A percentile compares a stretch with the other conserved stretches of the same genome.
phyloP scores from a whole-genome alignment of 208 protist genomes.

The Leishmania amazonensis region DNA sequence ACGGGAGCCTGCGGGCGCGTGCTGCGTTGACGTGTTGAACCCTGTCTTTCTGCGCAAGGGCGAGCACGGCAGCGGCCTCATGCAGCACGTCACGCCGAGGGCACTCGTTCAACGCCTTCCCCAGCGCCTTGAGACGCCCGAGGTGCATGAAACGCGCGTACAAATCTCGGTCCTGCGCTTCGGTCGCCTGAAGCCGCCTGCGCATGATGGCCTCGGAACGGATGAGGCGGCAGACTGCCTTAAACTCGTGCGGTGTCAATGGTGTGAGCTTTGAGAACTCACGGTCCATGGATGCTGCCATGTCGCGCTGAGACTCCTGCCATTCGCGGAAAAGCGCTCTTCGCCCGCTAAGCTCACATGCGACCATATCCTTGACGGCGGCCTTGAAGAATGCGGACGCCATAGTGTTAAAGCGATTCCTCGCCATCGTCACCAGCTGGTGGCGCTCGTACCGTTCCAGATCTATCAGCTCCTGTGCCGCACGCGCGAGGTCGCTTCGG shows the following conservation, averaged over 20 bases:
- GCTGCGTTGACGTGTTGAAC: too few species aligned
- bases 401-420: neutral
- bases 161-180: slow-evolving; percentile 20
- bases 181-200: slow-evolving; percentile 7
- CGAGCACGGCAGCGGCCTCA: neutral
- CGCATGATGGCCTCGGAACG: slow-evolving; percentile 9
- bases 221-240: slow-evolving; percentile 16
- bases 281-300: neutral
- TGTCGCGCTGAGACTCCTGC: slow-evolving; percentile 7
- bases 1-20: neutral
- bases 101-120: slow-evolving; percentile 8
- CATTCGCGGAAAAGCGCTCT: slow-evolving; percentile 19
- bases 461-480: neutral
- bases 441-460: slow-evolving; percentile 4
- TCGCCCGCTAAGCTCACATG: slow-evolving; percentile 12
- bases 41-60: neutral
- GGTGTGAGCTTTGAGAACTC: slow-evolving; percentile 1
- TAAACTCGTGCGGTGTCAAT: slow-evolving; percentile 16
- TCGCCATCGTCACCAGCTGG: neutral
- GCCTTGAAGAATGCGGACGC: neutral
- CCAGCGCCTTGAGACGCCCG: slow-evolving; percentile 9
- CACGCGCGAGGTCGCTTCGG: neutral
- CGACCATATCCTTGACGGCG: neutral
- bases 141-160: slow-evolving; percentile 17
- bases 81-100: slow-evolving; percentile 4